phyloP scores from a whole-genome alignment of 768 basidiomycete genomes.

The Agrocybe chaxingu region DNA sequence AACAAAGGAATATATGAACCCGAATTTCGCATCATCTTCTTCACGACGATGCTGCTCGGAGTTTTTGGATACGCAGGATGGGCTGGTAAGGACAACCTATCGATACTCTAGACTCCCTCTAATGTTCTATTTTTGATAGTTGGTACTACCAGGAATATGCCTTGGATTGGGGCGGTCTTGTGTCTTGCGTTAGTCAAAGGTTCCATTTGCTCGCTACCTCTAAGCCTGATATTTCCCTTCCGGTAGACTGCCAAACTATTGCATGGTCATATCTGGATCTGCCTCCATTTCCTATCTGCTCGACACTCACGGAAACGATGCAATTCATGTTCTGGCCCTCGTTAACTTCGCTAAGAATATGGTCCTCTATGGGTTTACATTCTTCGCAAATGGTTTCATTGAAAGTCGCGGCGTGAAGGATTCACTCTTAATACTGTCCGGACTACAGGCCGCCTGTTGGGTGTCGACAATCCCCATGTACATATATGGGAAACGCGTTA shows the following conservation, averaged over 20 bases:
- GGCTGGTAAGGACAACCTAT: conserved; percentile 26
- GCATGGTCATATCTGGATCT: conserved; percentile 38
- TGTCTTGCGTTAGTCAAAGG: conserved; percentile 27
- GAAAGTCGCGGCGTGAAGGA: conserved; percentile 33
- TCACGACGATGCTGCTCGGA: conserved; percentile 38
- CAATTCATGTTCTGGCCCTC: conserved; percentile 38
- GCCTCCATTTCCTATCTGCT: conserved; percentile 43
- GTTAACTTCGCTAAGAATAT: conserved; percentile 43
- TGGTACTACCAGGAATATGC: conserved; percentile 37
- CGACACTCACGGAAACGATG: conserved; percentile 39
- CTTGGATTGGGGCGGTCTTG: conserved; percentile 43
- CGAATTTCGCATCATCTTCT: conserved; percentile 42
- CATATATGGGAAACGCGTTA: conserved; percentile 38
- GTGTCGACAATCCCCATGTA: conserved; percentile 40
- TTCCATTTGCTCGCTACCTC: background rate
- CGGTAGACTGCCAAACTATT: conserved; percentile 39
- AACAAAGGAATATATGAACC: conserved; percentile 46
- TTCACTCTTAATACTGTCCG: conserved; percentile 36
- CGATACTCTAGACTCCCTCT: background rate
- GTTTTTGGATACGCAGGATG: conserved; percentile 43
- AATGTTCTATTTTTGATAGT: conserved; percentile 14
- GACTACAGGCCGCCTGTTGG: conserved; percentile 38
- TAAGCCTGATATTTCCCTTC: background rate
- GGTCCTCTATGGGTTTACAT: conserved; percentile 41
- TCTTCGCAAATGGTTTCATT: conserved; percentile 42